A percentile compares a stretch with the other conserved stretches of the same genome.
These are phyloP conservation scores for Rosa lucieae DNA, from an alignment of 306 rosid genomes.

Conservation along the genomic window DNA sequence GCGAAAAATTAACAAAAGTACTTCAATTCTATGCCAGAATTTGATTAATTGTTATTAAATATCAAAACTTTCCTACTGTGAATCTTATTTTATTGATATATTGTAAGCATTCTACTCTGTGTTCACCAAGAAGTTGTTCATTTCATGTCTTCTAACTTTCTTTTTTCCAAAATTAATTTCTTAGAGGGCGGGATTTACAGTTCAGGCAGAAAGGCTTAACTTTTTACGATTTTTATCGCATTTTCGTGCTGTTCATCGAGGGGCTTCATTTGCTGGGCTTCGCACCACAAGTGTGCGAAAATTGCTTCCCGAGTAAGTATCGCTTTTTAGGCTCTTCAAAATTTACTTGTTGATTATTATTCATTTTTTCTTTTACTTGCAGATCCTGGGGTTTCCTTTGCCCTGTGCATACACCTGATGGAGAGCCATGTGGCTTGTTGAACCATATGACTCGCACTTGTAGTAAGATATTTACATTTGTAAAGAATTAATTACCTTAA, in stretches of 20 bases:
- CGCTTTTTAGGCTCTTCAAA: constrained; percentile 14
- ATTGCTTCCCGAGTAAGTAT: constrained; percentile 84
- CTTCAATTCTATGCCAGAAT: neutral
- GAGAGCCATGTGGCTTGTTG: constrained; percentile 97
- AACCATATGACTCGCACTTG: constrained; percentile 80
- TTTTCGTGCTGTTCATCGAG: constrained; percentile 98
- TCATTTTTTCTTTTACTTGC: constrained; percentile 14
- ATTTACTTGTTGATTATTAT: constrained; percentile 1
- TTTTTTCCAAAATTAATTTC: constrained; percentile 28
- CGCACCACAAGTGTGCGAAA: constrained; percentile 97
- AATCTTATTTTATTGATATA: neutral
- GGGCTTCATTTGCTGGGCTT: constrained; percentile 91
- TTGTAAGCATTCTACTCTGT: neutral
- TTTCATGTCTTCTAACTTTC: neutral
- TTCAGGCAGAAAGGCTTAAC: constrained; percentile 89
- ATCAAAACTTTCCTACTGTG: neutral
- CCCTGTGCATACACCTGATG: constrained; percentile 99
- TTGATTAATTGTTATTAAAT: neutral
- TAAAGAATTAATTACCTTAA: neutral
- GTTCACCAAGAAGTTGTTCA: neutral
- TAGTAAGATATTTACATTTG: constrained; percentile 46
- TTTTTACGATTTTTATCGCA: constrained; percentile 84
- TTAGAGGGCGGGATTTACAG: constrained; percentile 86
- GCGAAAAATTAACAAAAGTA: neutral
- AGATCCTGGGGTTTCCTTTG: constrained; percentile 99